A percentile compares a stretch with the other conserved stretches of the same genome.
These are phyloP conservation scores for Eurotiales sp. DNA, from an alignment of 2,329 filamentous ascomycete species.

Conservation along the genomic window DNA sequence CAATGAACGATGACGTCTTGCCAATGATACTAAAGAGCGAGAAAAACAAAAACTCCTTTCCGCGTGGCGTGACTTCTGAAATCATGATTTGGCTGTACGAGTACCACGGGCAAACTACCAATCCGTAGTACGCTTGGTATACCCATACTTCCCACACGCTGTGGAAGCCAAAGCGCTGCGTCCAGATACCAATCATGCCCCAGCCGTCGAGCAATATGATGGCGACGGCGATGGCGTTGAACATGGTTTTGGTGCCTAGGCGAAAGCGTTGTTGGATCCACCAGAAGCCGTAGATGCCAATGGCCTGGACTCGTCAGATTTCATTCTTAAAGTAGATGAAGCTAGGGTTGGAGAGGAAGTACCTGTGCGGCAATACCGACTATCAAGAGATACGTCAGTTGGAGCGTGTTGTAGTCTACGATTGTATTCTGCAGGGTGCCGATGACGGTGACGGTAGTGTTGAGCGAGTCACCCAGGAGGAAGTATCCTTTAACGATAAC, in stretches of 20 bases:
- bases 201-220: slow-evolving; percentile 59
- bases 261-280: slow-evolving; percentile 56
- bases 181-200: slow-evolving; percentile 60
- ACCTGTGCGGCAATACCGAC: slow-evolving; percentile 63
- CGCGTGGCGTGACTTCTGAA: slow-evolving; percentile 63
- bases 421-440: slow-evolving; percentile 62
- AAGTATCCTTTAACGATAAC: slow-evolving; percentile 56
- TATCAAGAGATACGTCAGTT: slow-evolving; percentile 63
- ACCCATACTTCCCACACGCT: slow-evolving; percentile 53
- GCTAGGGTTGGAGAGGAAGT: not conserved
- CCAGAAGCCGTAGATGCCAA: slow-evolving; percentile 63
- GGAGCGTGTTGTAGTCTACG: slow-evolving; percentile 61
- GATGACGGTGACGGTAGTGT: slow-evolving; percentile 67
- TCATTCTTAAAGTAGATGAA: not conserved
- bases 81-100: slow-evolving; percentile 70
- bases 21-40: slow-evolving; percentile 65
- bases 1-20: slow-evolving; percentile 66
- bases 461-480: slow-evolving; percentile 65
- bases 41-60: slow-evolving; percentile 69
- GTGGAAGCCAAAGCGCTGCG: slow-evolving; percentile 51
- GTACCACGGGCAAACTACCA: slow-evolving; percentile 68
- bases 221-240: slow-evolving; percentile 59
- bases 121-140: slow-evolving; percentile 57
- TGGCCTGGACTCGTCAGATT: slow-evolving; percentile 22
- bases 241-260: slow-evolving; percentile 65